Conservation (phyloP, 768 basidiomycete species). For the Termitomyces sp. region DNA sequence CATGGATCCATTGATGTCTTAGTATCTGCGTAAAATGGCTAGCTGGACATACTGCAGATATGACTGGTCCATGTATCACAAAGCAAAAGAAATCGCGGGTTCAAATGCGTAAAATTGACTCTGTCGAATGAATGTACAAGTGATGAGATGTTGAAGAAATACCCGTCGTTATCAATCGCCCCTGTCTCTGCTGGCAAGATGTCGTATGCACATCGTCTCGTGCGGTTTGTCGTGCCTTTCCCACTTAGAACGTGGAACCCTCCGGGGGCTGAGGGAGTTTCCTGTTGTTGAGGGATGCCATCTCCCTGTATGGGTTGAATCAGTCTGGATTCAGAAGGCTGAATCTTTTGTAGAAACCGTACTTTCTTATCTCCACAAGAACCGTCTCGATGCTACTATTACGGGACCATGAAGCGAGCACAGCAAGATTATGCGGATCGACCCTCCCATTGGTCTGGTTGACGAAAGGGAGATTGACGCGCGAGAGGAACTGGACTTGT, state of each 20-base stretch:
- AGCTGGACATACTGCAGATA: neutral
- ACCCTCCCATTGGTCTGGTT: slow-evolving; percentile 69
- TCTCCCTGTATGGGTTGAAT: slow-evolving; percentile 54
- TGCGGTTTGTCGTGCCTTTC: neutral
- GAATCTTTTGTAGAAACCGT: slow-evolving; percentile 20
- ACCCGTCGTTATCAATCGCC: neutral
- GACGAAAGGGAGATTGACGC: slow-evolving; percentile 94
- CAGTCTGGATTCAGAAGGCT: neutral
- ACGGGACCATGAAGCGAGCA: slow-evolving; percentile 71
- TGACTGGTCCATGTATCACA: neutral
- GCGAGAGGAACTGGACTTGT: slow-evolving; percentile 76
- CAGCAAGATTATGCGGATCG: slow-evolving; percentile 62
- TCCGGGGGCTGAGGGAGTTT: slow-evolving; percentile 96
- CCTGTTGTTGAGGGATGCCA: slow-evolving; percentile 87
- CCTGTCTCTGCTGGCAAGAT: neutral
- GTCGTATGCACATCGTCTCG: neutral
- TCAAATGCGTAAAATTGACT: neutral
- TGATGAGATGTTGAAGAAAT: neutral
- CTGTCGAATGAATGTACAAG: slow-evolving; percentile 7
- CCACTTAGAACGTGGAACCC: slow-evolving; percentile 57
- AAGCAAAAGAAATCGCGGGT: neutral
- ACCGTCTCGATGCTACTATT: slow-evolving; percentile 81
- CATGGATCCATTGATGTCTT: neutral
- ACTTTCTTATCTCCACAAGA: slow-evolving; percentile 92
- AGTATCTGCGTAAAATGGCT: neutral